Conservation (phyloP, 441 rosid genomes). For the Aleurites moluccanus region DNA sequence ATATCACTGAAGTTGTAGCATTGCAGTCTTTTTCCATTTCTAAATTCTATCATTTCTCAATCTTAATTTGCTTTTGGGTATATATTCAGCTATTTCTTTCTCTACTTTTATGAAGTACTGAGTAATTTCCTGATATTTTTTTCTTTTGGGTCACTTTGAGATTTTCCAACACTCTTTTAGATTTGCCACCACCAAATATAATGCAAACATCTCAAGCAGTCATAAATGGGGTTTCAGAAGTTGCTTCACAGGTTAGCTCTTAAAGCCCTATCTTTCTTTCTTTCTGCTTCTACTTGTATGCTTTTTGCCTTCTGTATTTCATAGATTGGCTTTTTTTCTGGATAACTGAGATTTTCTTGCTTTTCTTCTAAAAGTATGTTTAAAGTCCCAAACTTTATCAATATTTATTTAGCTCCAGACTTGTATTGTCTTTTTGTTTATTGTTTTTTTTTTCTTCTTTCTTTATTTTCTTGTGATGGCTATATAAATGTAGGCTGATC, state of each 20-base stretch:
- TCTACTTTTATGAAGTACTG: not conserved
- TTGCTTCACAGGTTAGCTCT: conserved; percentile 34
- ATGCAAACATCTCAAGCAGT: conserved; percentile 37
- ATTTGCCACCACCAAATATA: conserved; percentile 10
- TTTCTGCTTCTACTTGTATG: not conserved
- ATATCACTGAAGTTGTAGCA: not conserved
- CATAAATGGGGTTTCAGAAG: conserved; percentile 28
- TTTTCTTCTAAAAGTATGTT: not conserved
- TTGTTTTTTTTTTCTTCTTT: not conserved
- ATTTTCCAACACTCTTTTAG: conserved; percentile 5
- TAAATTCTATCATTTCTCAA: too few species aligned
- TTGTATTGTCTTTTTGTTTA: too few species aligned
- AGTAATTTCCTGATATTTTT: not conserved
- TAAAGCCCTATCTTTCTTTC: not conserved
- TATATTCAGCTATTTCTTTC: not conserved
- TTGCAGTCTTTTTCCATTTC: not conserved
- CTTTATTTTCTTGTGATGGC: not conserved
- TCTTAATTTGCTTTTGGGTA: not conserved
- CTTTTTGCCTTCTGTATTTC: not conserved
- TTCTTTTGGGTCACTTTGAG: not conserved
- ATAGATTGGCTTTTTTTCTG: not conserved
- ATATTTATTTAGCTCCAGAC: not conserved
- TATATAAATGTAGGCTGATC: not conserved
- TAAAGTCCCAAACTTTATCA: conserved; percentile 3
- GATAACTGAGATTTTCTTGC: not conserved